phyloP scores from a whole-genome alignment of 345 rosid species.

The Draba incana region DNA sequence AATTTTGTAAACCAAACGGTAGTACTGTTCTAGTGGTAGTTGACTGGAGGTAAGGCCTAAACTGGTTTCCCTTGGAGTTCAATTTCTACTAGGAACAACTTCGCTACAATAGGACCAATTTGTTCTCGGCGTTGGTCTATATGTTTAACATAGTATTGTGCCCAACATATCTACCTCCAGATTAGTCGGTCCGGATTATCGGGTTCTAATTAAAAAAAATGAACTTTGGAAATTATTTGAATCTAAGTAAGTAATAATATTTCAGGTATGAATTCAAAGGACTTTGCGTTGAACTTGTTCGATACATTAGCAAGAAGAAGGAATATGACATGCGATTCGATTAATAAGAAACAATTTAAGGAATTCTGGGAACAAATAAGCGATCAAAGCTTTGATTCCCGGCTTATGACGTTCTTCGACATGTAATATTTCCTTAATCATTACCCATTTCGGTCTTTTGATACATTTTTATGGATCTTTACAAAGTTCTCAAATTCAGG shows the following conservation, averaged over 20 bases:
- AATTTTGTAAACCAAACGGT: too few species aligned
- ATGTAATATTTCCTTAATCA: constrained; percentile 42
- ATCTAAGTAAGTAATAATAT: background rate
- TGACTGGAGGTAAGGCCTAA: too few species aligned
- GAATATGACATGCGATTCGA: constrained; percentile 48
- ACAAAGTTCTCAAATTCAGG: constrained; percentile 42
- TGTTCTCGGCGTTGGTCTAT: too few species aligned
- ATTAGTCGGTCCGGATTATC: too few species aligned
- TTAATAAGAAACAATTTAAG: constrained; percentile 42
- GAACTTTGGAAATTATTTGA: background rate
- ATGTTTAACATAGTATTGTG: too few species aligned
- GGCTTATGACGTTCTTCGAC: constrained; percentile 71
- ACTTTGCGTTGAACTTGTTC: constrained; percentile 63
- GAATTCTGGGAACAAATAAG: constrained; percentile 79
- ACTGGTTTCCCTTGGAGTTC: too few species aligned
- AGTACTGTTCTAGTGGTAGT: too few species aligned
- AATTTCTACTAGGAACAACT: too few species aligned
- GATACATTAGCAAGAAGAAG: constrained; percentile 60
- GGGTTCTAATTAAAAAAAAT: too few species aligned
- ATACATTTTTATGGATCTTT: constrained; percentile 2
- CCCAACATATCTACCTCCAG: too few species aligned
- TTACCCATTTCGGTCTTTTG: background rate
- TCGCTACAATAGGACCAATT: too few species aligned
- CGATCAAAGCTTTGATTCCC: constrained; percentile 64
- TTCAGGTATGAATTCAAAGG: constrained; percentile 70